Percentiles rank a stretch among this genome's conserved stretches.
These are phyloP conservation scores for Tripidium arundinaceum DNA, from an alignment of 202 grass and related monocot species.

Conservation along the genomic window DNA sequence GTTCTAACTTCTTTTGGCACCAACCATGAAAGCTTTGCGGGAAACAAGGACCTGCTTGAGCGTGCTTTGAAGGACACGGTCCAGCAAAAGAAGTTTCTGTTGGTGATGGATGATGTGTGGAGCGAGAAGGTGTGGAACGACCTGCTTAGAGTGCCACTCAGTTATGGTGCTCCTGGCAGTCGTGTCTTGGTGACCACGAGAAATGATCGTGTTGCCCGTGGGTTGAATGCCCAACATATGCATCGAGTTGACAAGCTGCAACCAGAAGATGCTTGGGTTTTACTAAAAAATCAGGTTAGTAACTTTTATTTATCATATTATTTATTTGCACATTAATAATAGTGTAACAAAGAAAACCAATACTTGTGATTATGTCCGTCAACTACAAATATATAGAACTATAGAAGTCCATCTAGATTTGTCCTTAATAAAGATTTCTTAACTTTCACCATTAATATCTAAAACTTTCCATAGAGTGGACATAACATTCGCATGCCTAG, in stretches of 20 bases:
- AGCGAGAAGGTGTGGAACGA: conserved; percentile 2
- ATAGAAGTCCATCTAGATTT: too few relatives aligned
- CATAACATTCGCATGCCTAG: too few relatives aligned
- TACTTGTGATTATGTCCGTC: too few relatives aligned
- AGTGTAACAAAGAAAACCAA: too few relatives aligned
- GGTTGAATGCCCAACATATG: too few relatives aligned
- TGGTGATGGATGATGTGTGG: conserved; percentile 41
- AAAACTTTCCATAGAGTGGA: too few relatives aligned
- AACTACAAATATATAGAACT: too few relatives aligned
- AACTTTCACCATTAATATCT: too few relatives aligned
- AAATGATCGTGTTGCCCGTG: neutral
- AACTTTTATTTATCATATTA: too few relatives aligned
- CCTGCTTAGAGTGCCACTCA: neutral
- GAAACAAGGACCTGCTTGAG: neutral
- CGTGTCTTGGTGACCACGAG: conserved; percentile 9
- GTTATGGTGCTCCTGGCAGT: neutral
- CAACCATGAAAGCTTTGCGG: neutral
- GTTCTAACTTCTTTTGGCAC: neutral
- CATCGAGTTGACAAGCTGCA: neutral
- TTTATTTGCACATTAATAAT: too few relatives aligned
- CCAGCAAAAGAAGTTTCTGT: neutral
- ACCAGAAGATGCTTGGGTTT: neutral
- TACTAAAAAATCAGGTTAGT: conserved; percentile 2
- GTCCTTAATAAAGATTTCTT: too few relatives aligned
- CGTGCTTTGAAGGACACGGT: neutral